A percentile compares a stretch with the other conserved stretches of the same genome.
These are phyloP conservation scores for Apiospora pterosperma DNA, from an alignment of 2,329 filamentous ascomycete genomes.

Conservation along the genomic window DNA sequence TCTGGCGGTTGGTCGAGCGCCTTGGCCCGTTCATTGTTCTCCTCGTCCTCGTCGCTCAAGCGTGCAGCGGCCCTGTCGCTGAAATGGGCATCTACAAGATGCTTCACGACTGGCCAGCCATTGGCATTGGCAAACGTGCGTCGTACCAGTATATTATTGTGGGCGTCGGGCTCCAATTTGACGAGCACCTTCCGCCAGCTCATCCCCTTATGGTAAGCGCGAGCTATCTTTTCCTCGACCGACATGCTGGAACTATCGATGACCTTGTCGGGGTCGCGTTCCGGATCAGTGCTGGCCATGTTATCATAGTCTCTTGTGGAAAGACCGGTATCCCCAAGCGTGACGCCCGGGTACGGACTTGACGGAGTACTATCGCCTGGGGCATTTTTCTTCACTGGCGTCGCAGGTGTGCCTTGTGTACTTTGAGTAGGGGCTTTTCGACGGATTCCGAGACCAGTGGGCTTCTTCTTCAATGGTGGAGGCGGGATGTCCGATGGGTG, in stretches of 20 bases:
- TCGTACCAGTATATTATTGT: constrained; percentile 97
- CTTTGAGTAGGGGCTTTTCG: constrained; percentile 21
- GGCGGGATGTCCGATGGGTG: constrained; percentile 90
- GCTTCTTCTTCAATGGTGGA: constrained; percentile 62
- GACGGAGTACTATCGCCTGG: constrained; percentile 17
- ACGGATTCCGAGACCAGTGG: constrained; percentile 32
- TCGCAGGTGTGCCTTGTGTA: constrained; percentile 14
- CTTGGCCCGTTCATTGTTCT: constrained; percentile 66
- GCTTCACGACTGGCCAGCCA: constrained; percentile 95
- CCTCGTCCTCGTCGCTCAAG: constrained; percentile 65
- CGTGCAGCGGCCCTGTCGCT: constrained; percentile 66
- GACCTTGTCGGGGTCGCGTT: constrained; percentile 41
- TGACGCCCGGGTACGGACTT: constrained; percentile 29
- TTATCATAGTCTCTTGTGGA: constrained; percentile 53
- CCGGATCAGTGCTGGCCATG: constrained; percentile 41
- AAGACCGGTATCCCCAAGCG: constrained; percentile 39
- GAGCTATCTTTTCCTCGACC: constrained; percentile 95
- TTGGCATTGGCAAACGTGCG: constrained; percentile 97
- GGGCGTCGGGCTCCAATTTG: constrained; percentile 90
- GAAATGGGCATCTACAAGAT: constrained; percentile 93
- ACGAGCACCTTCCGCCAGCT: constrained; percentile 97
- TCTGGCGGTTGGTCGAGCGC: constrained; percentile 53
- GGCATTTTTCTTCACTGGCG: constrained; percentile 17
- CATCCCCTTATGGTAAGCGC: constrained; percentile 87
- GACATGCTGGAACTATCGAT: constrained; percentile 70